These are phyloP conservation scores for Pachyrhizus erosus DNA, from an alignment of 306 rosid genomes.

Conservation along the genomic window DNA sequence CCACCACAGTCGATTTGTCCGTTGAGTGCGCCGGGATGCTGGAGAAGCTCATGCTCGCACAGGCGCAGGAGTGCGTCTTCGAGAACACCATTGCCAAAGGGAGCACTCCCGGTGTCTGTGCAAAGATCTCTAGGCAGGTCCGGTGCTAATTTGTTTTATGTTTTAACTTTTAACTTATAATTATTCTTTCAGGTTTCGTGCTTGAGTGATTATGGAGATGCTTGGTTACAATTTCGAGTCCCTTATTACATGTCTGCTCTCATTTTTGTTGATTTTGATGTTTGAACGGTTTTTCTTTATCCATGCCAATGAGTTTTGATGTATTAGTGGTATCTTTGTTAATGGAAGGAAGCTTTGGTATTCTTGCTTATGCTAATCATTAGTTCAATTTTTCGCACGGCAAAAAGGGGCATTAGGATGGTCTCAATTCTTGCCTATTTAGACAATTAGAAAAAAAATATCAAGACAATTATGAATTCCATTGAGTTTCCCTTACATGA, in stretches of 20 bases:
- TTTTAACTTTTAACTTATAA: not conserved
- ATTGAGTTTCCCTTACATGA: not conserved
- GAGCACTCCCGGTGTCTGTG: conserved; percentile 94
- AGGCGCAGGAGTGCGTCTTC: conserved; percentile 96
- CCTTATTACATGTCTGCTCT: not conserved
- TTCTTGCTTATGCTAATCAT: not conserved
- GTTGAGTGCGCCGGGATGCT: conserved; percentile 91
- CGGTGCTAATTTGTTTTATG: not conserved
- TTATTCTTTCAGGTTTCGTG: not conserved
- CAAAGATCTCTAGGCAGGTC: conserved; percentile 98
- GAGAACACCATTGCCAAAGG: conserved; percentile 95
- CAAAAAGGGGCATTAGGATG: not conserved
- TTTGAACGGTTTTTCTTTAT: not conserved
- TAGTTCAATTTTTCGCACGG: not conserved
- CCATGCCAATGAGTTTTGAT: not conserved
- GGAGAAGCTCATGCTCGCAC: conserved; percentile 95
- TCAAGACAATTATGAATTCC: not conserved
- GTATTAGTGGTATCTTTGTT: not conserved
- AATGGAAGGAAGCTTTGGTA: not conserved
- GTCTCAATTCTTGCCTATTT: not conserved
- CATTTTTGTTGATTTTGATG: not conserved
- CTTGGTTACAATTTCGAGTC: not conserved
- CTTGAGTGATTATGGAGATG: not conserved
- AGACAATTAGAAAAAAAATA: not conserved
- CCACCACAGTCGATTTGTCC: conserved; percentile 82